Evolutionary conservation across 192 early-diverging fungal species (phyloP).

Genomic region (Rhizophagus sp.): DNA sequence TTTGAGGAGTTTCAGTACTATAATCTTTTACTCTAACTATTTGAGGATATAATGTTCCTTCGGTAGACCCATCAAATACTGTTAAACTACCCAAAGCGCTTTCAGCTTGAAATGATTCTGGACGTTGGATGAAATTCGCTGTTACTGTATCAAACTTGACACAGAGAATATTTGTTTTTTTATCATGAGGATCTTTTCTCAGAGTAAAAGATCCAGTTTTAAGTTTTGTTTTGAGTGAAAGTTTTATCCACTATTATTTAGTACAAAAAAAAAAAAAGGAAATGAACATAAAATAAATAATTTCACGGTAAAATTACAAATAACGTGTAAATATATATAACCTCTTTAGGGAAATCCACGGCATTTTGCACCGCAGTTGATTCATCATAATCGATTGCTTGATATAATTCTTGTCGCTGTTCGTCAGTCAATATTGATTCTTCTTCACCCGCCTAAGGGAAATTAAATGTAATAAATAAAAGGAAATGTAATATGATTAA

Average conservation of each 20-base stretch:
- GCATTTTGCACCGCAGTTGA: constrained; percentile 56
- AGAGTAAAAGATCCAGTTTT: constrained; percentile 81
- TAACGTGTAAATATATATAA: constrained; percentile 8
- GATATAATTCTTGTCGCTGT: constrained; percentile 87
- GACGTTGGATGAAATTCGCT: constrained; percentile 56
- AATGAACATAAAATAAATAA: not conserved
- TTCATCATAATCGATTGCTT: constrained; percentile 94
- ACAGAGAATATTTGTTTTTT: constrained; percentile 47
- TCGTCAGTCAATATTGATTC: constrained; percentile 68
- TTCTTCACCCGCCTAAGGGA: constrained; percentile 34
- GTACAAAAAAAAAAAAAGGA: constrained; percentile 19
- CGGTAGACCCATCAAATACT: constrained; percentile 63
- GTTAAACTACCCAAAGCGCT: constrained; percentile 63
- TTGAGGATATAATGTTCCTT: constrained; percentile 54
- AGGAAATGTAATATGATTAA: not conserved
- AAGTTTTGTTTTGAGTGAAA: constrained; percentile 64
- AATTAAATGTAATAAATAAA: not conserved
- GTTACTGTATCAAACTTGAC: constrained; percentile 67
- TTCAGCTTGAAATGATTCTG: constrained; percentile 53
- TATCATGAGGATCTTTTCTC: constrained; percentile 55
- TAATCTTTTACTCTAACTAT: constrained; percentile 57
- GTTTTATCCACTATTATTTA: constrained; percentile 53
- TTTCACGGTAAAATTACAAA: not conserved
- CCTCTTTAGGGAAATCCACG: constrained; percentile 65
- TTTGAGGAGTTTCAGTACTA: constrained; percentile 41